Evolutionary conservation across 108 stramenopile genomes (phyloP).

Genomic region (Cyclotella baltica): DNA sequence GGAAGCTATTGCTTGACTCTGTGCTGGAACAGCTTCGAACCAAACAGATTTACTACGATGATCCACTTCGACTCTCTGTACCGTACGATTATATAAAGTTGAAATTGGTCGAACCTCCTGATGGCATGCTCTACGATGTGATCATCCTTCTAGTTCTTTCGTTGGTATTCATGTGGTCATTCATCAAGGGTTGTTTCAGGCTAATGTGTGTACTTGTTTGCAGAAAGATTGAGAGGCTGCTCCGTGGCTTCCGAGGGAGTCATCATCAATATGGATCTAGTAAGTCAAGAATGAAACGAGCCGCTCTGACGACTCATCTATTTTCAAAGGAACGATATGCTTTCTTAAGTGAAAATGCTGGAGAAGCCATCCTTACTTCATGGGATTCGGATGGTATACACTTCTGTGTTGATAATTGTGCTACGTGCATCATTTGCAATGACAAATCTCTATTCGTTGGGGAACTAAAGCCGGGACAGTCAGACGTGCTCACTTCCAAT

Average conservation of each 20-base stretch:
- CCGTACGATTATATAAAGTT: not conserved
- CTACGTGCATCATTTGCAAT: slow-evolving; percentile 4
- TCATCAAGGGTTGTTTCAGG: not conserved
- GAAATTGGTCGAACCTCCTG: not conserved
- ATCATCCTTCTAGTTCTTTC: not conserved
- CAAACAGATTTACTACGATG: not conserved
- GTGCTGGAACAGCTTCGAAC: not conserved
- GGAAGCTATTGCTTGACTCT: not conserved
- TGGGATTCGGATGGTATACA: slow-evolving; percentile 12
- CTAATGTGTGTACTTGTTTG: not conserved
- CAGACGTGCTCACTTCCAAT: not conserved
- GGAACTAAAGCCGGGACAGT: not conserved
- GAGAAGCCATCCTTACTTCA: not conserved
- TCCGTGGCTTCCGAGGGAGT: not conserved
- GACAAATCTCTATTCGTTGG: not conserved
- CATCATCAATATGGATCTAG: not conserved
- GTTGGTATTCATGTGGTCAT: not conserved
- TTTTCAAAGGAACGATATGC: not conserved
- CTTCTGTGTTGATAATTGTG: slow-evolving; percentile 4
- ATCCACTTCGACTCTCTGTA: not conserved
- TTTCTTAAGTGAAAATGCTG: not conserved
- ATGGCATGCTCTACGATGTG: not conserved
- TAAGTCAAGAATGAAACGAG: not conserved
- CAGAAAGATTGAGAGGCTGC: not conserved
- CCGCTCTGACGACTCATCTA: not conserved